Conservation (phyloP, 2,329 filamentous ascomycete species). For the Shiraia bambusicola region DNA sequence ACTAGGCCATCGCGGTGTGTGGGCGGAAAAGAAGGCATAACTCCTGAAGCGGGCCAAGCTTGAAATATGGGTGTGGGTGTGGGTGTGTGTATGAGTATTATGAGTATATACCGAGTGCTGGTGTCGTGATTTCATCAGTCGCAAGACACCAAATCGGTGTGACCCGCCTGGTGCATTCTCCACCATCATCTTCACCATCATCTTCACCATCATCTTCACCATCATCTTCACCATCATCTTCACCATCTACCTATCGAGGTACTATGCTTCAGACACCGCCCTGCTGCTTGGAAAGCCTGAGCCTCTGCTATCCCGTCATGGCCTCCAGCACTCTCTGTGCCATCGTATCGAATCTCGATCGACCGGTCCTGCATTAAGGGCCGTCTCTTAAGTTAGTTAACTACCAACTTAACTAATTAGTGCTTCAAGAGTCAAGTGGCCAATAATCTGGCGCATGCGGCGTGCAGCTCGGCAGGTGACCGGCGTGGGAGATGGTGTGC, state of each 20-base stretch:
- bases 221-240: conserved; percentile 11
- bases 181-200: conserved; percentile 10
- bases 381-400: no score
- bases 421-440: conserved; percentile 26
- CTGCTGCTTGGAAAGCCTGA: conserved; percentile 19
- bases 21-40: conserved; percentile 19
- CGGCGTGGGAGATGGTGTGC: conserved; percentile 22
- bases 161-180: conserved; percentile 18
- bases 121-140: conserved; percentile 11
- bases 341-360: conserved; percentile 28
- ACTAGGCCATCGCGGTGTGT: conserved; percentile 30
- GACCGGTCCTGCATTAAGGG: conserved; percentile 36
- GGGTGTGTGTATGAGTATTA: no score
- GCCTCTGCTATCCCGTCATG: conserved; percentile 15
- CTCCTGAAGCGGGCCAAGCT: conserved; percentile 17
- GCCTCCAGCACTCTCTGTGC: conserved; percentile 10
- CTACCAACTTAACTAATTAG: no score
- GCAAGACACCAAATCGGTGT: conserved; percentile 14
- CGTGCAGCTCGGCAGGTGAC: conserved; percentile 34
- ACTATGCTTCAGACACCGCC: conserved; percentile 5
- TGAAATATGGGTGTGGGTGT: conserved; percentile 18
- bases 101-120: conserved; percentile 11
- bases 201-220: conserved; percentile 11
- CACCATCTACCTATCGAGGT: no score
- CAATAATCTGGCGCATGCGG: conserved; percentile 26